Evolutionary conservation across 495 filamentous ascomycete genomes (phyloP).

Genomic region (Daldinia caldariorum): DNA sequence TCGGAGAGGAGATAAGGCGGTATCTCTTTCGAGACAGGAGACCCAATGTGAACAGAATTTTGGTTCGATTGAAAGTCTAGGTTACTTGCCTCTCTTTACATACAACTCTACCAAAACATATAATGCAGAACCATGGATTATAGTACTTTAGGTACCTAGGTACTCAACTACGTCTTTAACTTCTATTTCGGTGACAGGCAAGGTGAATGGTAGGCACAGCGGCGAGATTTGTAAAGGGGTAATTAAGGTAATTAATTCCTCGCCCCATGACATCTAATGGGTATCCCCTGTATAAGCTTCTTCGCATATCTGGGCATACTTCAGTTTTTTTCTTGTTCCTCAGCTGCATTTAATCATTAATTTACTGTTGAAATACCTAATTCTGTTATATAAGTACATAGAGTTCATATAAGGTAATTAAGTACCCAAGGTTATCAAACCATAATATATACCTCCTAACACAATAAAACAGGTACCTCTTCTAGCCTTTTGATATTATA

Average conservation of each 20-base stretch:
- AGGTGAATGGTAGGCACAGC: neutral
- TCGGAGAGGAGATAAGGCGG: neutral
- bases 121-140: constrained; percentile 25
- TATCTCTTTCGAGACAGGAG: neutral
- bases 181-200: neutral
- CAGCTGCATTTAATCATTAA: no score
- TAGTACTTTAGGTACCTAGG: neutral
- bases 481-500: no score
- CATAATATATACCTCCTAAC: no score
- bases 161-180: no score
- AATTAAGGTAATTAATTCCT: neutral
- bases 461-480: no score
- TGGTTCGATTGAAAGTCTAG: constrained; percentile 12
- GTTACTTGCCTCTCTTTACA: constrained; percentile 30
- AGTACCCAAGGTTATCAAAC: no score
- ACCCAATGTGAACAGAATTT: constrained; percentile 9
- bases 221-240: constrained; percentile 4
- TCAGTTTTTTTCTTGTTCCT: no score
- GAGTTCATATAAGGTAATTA: no score
- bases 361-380: no score
- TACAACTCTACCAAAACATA: constrained; percentile 24
- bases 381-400: no score
- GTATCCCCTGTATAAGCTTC: no score
- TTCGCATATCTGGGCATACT: no score
- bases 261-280: neutral